Evolutionary conservation across 2,329 filamentous ascomycete species (phyloP).

Genomic region (Coniochaeta hoffmannii): DNA sequence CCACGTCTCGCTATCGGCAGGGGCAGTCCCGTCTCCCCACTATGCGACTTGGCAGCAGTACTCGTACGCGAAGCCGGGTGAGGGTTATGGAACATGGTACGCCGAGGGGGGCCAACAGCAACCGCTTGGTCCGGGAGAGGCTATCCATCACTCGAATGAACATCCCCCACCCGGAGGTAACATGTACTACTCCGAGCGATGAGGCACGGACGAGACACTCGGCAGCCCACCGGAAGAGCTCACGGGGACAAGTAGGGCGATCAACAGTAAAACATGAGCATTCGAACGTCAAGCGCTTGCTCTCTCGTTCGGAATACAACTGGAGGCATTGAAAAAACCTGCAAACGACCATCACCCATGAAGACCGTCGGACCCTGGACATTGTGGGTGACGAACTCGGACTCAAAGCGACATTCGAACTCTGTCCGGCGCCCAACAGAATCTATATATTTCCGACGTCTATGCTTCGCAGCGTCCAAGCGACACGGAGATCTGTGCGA

Average conservation of each 20-base stretch:
- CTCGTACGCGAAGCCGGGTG: slow-evolving; percentile 30
- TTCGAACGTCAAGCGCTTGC: neutral
- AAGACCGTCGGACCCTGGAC: neutral
- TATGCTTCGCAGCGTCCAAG: slow-evolving; percentile 1
- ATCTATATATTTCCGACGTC: neutral
- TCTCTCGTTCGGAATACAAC: neutral
- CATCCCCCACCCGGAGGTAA: slow-evolving; percentile 14
- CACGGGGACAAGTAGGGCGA: neutral
- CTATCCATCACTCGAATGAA: slow-evolving; percentile 14
- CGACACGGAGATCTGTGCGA: slow-evolving; percentile 5
- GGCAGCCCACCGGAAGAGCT: neutral
- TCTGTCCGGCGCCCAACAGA: neutral
- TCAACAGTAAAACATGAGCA: too few relatives aligned
- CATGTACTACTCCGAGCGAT: slow-evolving; percentile 26
- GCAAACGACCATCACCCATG: neutral
- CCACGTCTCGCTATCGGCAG: slow-evolving; percentile 29
- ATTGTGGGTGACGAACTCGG: neutral
- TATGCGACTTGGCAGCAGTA: slow-evolving; percentile 40
- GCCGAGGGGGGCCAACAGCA: slow-evolving; percentile 17
- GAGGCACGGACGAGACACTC: slow-evolving; percentile 4
- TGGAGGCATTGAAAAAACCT: too few relatives aligned
- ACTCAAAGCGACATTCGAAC: neutral
- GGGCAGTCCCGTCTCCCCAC: slow-evolving; percentile 25
- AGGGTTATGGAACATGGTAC: slow-evolving; percentile 31
- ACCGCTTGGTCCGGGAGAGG: slow-evolving; percentile 5